Evolutionary conservation across 805 yeast species (phyloP).

Genomic region (Starmerella bombi): DNA sequence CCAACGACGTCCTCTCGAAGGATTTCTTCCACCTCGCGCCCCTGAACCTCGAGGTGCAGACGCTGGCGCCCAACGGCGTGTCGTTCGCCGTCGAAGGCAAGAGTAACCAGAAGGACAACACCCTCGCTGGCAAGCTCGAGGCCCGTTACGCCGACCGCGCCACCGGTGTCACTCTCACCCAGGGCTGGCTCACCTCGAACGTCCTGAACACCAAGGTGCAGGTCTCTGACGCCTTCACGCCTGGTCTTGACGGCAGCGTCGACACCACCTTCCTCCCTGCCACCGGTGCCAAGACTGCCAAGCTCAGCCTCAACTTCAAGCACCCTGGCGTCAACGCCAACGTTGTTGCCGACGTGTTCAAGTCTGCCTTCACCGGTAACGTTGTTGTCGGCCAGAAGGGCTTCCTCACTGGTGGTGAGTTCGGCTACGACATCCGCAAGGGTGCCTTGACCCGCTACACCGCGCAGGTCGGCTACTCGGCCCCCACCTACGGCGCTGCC

Average conservation of each 20-base stretch:
- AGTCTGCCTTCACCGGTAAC: conserved; percentile 96
- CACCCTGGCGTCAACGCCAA: conserved; percentile 90
- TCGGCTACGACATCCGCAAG: conserved; percentile 86
- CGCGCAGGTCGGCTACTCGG: conserved; percentile 84
- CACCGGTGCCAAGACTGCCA: conserved; percentile 62
- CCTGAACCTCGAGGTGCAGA: conserved; percentile 76
- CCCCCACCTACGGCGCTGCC: conserved; percentile 74
- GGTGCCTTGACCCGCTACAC: conserved; percentile 92
- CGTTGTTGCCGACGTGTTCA: conserved; percentile 85
- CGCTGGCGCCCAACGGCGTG: conserved; percentile 93
- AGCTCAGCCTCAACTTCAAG: conserved; percentile 76
- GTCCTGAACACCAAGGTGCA: conserved; percentile 85
- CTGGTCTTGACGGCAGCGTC: conserved; percentile 88
- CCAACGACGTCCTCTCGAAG: conserved; percentile 77
- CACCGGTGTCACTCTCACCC: conserved; percentile 83
- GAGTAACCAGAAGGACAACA: conserved; percentile 59
- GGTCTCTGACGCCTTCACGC: conserved; percentile 79
- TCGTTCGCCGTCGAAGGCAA: conserved; percentile 89
- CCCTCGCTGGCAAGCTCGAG: conserved; percentile 80
- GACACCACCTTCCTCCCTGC: conserved; percentile 82
- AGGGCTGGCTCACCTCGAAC: conserved; percentile 96
- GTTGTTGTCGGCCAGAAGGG: conserved; percentile 91
- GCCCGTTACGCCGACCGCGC: conserved; percentile 87
- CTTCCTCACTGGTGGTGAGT: conserved; percentile 91
- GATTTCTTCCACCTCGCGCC: conserved; percentile 90